Conservation (phyloP, 495 filamentous ascomycete genomes). For the Penicillium coprophilum region DNA sequence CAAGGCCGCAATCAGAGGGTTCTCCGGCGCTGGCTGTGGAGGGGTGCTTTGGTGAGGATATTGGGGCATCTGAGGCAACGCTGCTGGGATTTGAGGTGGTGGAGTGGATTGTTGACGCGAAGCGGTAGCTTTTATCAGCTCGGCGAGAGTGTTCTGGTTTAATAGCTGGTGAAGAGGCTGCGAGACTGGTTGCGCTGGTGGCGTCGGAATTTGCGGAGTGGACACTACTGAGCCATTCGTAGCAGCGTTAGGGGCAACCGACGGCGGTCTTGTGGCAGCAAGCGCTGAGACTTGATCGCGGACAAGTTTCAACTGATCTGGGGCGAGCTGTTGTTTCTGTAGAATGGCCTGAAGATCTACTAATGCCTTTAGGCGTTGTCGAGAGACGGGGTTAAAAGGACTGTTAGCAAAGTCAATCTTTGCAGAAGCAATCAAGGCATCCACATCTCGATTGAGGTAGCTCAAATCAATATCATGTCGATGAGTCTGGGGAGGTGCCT, state of each 20-base stretch:
- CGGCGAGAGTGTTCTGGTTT: conserved; percentile 49
- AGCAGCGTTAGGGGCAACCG: conserved; percentile 22
- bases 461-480: conserved; percentile 53
- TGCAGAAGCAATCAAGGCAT: conserved; percentile 66
- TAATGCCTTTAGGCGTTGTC: conserved; percentile 79
- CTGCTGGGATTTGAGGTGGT: conserved; percentile 33
- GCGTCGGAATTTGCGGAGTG: conserved; percentile 30
- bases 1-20: conserved; percentile 48
- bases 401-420: conserved; percentile 70
- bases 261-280: conserved; percentile 36
- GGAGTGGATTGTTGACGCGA: conserved; percentile 44
- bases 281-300: conserved; percentile 76
- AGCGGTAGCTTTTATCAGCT: conserved; percentile 50
- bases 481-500: conserved; percentile 40
- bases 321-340: conserved; percentile 72
- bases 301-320: conserved; percentile 75
- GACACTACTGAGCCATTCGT: conserved; percentile 26
- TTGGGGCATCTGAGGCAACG: conserved; percentile 24
- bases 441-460: conserved; percentile 77
- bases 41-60: conserved; percentile 29
- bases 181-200: conserved; percentile 35
- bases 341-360: conserved; percentile 82
- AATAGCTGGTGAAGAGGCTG: conserved; percentile 46
- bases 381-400: conserved; percentile 68
- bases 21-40: conserved; percentile 39